These are phyloP conservation scores for Fragilaria radians DNA, from an alignment of 108 stramenopile species.

Conservation along the genomic window DNA sequence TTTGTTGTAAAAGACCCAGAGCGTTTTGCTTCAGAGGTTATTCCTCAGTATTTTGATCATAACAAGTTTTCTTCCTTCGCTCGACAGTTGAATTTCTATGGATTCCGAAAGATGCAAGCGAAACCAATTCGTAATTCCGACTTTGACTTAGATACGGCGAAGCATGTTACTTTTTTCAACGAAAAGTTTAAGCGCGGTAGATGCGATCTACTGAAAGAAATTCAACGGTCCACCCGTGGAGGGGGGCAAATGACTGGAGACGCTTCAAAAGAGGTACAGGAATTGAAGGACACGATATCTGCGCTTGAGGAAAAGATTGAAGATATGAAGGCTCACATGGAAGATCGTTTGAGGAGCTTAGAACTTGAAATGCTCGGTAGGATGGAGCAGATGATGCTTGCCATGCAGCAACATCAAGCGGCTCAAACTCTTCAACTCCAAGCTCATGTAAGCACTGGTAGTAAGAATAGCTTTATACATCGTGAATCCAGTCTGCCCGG, in stretches of 20 bases:
- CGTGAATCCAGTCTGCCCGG: background rate
- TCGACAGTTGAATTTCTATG: slow-evolving; percentile 67
- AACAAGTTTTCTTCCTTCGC: slow-evolving; percentile 64
- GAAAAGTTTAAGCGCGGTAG: slow-evolving; percentile 82
- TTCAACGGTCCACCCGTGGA: slow-evolving; percentile 76
- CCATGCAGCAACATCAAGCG: slow-evolving; percentile 51
- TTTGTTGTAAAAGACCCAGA: slow-evolving; percentile 85
- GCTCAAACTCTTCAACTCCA: slow-evolving; percentile 9
- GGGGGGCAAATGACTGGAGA: slow-evolving; percentile 41
- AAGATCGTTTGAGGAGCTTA: slow-evolving; percentile 44
- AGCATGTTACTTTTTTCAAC: slow-evolving; percentile 84
- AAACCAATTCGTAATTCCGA: slow-evolving; percentile 82
- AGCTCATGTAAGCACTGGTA: slow-evolving; percentile 1
- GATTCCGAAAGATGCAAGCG: slow-evolving; percentile 82
- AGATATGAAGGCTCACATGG: slow-evolving; percentile 26
- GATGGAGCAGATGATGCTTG: slow-evolving; percentile 61
- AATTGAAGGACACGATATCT: slow-evolving; percentile 45
- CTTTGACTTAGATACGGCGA: slow-evolving; percentile 66
- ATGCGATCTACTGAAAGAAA: slow-evolving; percentile 66
- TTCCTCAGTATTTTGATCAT: slow-evolving; percentile 88
- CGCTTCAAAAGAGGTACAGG: slow-evolving; percentile 49
- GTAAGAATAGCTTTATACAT: background rate
- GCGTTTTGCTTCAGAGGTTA: slow-evolving; percentile 47
- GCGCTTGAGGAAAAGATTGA: slow-evolving; percentile 42
- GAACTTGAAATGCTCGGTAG: slow-evolving; percentile 58